These are phyloP conservation scores for Mycena galopus DNA, from an alignment of 768 basidiomycete species.

Conservation along the genomic window DNA sequence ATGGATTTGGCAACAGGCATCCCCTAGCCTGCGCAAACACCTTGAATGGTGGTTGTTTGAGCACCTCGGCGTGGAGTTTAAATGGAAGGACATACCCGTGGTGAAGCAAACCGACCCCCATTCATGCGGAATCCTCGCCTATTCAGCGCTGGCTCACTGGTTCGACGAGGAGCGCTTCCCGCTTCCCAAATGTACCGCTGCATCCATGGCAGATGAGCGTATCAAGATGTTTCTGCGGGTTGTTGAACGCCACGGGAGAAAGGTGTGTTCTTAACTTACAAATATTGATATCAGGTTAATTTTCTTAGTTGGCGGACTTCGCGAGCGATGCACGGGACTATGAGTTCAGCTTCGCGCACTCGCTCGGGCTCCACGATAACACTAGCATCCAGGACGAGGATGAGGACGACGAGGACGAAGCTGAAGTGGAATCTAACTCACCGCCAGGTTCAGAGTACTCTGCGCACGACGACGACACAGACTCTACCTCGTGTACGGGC, in stretches of 20 bases:
- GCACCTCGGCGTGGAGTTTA: constrained; percentile 15
- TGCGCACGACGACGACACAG: not conserved
- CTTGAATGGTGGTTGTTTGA: constrained; percentile 13
- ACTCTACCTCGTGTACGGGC: not conserved
- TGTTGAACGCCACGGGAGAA: not conserved
- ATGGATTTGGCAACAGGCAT: not conserved
- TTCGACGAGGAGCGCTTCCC: not conserved
- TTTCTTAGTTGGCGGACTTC: not conserved
- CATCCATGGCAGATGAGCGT: not conserved
- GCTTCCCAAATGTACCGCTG: not conserved
- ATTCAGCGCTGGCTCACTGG: not conserved
- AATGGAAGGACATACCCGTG: constrained; percentile 10
- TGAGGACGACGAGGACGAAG: not conserved
- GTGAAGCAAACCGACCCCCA: too few species aligned
- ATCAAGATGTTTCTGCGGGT: not conserved
- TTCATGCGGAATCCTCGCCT: constrained; percentile 14
- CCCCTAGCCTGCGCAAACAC: not conserved
- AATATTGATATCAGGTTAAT: not conserved
- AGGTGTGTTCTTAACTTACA: not conserved
- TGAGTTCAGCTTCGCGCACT: too few species aligned
- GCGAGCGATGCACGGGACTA: not conserved
- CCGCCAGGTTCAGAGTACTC: not conserved
- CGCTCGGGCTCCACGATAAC: too few species aligned
- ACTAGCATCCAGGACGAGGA: too few species aligned
- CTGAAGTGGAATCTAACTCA: too few species aligned